These are phyloP conservation scores for Crithidia thermophila DNA, from an alignment of 208 protist species.

Conservation along the genomic window DNA sequence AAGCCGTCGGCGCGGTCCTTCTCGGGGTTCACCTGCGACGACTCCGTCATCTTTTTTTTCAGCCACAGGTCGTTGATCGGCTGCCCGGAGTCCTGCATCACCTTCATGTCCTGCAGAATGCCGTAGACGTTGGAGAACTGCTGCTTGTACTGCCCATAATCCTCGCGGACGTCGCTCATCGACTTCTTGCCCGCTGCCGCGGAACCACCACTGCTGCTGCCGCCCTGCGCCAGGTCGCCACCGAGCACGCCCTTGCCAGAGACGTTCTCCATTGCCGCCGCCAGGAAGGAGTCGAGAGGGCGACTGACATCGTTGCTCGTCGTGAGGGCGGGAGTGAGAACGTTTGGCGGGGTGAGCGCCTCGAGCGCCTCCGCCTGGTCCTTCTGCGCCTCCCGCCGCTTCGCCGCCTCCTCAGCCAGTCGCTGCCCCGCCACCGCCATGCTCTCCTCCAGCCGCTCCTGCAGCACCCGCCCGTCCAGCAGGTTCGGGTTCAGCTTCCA, in stretches of 20 bases:
- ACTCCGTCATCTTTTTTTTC: constrained; percentile 62
- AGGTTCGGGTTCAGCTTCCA: constrained; percentile 76
- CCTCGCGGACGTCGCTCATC: constrained; percentile 44
- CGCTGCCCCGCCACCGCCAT: constrained; percentile 39
- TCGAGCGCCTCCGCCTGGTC: constrained; percentile 25
- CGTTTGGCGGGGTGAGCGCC: constrained; percentile 25
- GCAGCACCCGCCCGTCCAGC: constrained; percentile 68
- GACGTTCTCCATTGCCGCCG: constrained; percentile 10
- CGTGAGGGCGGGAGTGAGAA: constrained; percentile 7
- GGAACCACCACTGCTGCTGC: not conserved
- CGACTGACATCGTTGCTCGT: constrained; percentile 5
- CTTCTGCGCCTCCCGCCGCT: constrained; percentile 16
- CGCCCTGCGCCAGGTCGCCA: constrained; percentile 32
- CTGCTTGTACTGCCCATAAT: constrained; percentile 74
- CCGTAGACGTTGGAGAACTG: constrained; percentile 79
- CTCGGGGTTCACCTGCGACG: constrained; percentile 40
- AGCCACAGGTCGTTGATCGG: constrained; percentile 84
- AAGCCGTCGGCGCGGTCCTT: constrained; percentile 68
- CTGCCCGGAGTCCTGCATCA: constrained; percentile 63
- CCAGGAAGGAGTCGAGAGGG: constrained; percentile 24
- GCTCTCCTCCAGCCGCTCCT: constrained; percentile 70
- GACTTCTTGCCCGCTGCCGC: constrained; percentile 12
- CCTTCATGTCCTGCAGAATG: constrained; percentile 83
- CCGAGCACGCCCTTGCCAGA: constrained; percentile 35
- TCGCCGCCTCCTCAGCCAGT: constrained; percentile 27